phyloP scores from a whole-genome alignment of 2,329 filamentous ascomycete genomes.

The Hypoxylon sp. region DNA sequence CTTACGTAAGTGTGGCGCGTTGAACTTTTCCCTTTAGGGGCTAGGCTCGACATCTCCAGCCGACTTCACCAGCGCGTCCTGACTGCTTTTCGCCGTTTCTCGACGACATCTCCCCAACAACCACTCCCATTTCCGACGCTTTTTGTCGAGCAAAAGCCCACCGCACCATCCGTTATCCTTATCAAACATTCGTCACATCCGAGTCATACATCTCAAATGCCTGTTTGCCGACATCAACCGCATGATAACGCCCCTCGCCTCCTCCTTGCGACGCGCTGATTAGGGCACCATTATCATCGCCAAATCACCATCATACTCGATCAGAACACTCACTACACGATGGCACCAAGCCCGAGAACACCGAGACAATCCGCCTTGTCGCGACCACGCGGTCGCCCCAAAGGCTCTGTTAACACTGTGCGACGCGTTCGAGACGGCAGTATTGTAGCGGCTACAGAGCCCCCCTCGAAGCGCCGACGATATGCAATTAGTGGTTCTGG shows the following conservation, averaged over 20 bases:
- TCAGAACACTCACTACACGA: constrained; percentile 31
- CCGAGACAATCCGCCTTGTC: constrained; percentile 47
- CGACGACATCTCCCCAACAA: constrained; percentile 43
- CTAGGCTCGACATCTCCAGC: constrained; percentile 44
- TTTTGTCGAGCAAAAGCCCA: constrained; percentile 20
- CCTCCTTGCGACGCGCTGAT: constrained; percentile 55
- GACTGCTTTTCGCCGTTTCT: constrained; percentile 41
- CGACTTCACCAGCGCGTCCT: constrained; percentile 47
- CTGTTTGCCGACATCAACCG: constrained; percentile 50
- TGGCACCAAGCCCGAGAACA: constrained; percentile 53
- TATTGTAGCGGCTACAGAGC: constrained; percentile 64
- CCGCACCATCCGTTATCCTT: neutral
- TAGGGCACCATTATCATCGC: constrained; percentile 43
- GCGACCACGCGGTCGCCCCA: constrained; percentile 48
- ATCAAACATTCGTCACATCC: constrained; percentile 28
- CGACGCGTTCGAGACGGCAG: constrained; percentile 54
- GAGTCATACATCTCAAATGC: constrained; percentile 50
- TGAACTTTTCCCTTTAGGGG: constrained; percentile 42
- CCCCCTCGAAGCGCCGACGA: constrained; percentile 76
- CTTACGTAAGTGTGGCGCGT: constrained; percentile 45
- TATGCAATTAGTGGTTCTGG: constrained; percentile 91
- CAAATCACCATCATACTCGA: constrained; percentile 21
- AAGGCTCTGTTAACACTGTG: constrained; percentile 41
- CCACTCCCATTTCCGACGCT: constrained; percentile 23
- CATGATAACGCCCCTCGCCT: constrained; percentile 49